These are phyloP conservation scores for Fusarium drepaniforme DNA, from an alignment of 2,329 filamentous ascomycete species.

Conservation along the genomic window DNA sequence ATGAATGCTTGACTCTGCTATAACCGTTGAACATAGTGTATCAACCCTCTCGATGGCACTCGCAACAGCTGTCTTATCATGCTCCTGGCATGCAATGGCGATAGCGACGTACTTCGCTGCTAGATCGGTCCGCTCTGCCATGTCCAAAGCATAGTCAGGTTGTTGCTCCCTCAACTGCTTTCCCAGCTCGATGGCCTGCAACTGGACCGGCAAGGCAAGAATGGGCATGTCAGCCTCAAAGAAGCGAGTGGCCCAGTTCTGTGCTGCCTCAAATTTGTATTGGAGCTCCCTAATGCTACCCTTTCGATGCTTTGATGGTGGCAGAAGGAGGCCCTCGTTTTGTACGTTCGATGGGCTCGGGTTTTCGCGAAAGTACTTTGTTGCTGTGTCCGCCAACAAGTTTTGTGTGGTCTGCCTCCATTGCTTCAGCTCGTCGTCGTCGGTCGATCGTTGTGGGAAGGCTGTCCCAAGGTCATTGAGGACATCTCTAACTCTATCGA, in stretches of 20 bases:
- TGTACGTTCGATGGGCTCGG: background rate
- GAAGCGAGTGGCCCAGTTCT: background rate
- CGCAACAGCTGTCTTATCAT: background rate
- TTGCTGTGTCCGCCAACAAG: background rate
- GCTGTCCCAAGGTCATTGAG: background rate
- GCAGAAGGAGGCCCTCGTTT: background rate
- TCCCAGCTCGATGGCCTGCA: background rate
- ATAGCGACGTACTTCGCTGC: background rate
- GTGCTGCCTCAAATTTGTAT: background rate
- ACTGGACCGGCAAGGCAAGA: background rate
- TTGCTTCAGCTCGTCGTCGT: background rate
- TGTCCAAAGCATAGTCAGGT: background rate
- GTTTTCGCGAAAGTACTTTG: background rate
- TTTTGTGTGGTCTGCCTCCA: background rate
- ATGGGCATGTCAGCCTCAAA: background rate
- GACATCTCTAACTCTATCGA: background rate
- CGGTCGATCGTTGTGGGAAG: background rate
- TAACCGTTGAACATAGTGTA: background rate
- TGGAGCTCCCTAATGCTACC: background rate
- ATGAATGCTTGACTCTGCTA: background rate
- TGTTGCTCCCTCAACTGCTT: background rate
- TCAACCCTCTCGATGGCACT: background rate
- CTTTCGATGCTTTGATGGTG: background rate
- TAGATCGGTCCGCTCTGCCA: background rate
- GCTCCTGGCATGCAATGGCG: background rate